Conservation (phyloP, 805 yeast genomes). For the Peterozyma toletana region DNA sequence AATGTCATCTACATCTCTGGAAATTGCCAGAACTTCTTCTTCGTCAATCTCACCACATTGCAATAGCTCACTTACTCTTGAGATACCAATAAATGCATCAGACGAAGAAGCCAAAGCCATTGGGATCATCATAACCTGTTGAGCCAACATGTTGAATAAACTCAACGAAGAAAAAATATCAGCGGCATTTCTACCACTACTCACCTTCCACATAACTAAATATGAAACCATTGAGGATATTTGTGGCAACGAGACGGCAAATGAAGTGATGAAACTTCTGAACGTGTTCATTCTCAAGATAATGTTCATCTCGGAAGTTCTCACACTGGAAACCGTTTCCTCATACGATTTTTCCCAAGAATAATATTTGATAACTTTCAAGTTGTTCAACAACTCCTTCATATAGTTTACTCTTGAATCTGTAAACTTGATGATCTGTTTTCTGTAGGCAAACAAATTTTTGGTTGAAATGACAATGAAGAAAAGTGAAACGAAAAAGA, state of each 20-base stretch:
- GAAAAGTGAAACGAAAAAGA: slow-evolving; percentile 43
- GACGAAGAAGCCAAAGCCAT: slow-evolving; percentile 60
- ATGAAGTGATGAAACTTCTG: slow-evolving; percentile 56
- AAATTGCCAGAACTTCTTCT: slow-evolving; percentile 21
- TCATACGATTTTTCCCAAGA: slow-evolving; percentile 87
- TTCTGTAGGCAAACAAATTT: slow-evolving; percentile 47
- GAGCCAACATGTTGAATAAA: slow-evolving; percentile 53
- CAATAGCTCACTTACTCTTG: slow-evolving; percentile 48
- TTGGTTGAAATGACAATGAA: slow-evolving; percentile 40
- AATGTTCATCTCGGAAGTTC: slow-evolving; percentile 54
- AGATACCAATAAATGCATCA: slow-evolving; percentile 57
- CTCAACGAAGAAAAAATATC: slow-evolving; percentile 65
- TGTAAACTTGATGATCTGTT: slow-evolving; percentile 52
- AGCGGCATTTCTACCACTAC: slow-evolving; percentile 40
- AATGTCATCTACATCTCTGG: slow-evolving; percentile 6
- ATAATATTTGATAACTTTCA: slow-evolving; percentile 80
- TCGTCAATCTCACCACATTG: slow-evolving; percentile 36
- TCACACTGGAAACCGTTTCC: slow-evolving; percentile 41
- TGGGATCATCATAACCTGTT: slow-evolving; percentile 64
- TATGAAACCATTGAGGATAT: slow-evolving; percentile 63
- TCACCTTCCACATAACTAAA: slow-evolving; percentile 23
- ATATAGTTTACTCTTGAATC: slow-evolving; percentile 71
- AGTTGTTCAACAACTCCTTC: slow-evolving; percentile 70
- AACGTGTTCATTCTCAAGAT: slow-evolving; percentile 58
- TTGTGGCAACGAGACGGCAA: slow-evolving; percentile 60